Evolutionary conservation across 495 filamentous ascomycete species (phyloP).

Genomic region (Penicillium alfredii): DNA sequence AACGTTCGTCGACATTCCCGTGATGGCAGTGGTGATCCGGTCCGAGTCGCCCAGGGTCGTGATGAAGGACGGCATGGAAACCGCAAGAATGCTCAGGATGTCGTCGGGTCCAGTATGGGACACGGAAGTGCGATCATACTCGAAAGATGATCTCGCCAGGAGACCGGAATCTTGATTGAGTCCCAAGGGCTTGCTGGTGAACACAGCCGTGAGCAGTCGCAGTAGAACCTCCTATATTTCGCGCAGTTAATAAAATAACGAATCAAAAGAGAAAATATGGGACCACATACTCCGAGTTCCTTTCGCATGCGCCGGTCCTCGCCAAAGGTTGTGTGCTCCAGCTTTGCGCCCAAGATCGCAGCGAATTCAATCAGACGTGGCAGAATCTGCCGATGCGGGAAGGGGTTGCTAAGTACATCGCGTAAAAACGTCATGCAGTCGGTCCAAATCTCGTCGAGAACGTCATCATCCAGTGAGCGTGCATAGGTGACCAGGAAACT

Average conservation of each 20-base stretch:
- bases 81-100: constrained; percentile 70
- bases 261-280: neutral
- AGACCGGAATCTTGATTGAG: constrained; percentile 41
- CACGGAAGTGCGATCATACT: constrained; percentile 36
- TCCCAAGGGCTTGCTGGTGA: constrained; percentile 76
- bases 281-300: constrained; percentile 72
- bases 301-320: constrained; percentile 91
- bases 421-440: constrained; percentile 89
- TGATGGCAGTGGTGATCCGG: constrained; percentile 68
- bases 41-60: constrained; percentile 83
- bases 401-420: constrained; percentile 87
- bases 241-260: no score
- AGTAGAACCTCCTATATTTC: constrained; percentile 80
- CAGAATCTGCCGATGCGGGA: constrained; percentile 87
- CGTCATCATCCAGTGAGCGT: constrained; percentile 86
- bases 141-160: constrained; percentile 38
- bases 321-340: constrained; percentile 96
- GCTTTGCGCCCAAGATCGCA: constrained; percentile 82
- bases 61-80: constrained; percentile 75
- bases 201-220: constrained; percentile 80
- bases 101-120: constrained; percentile 56
- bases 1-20: constrained; percentile 74
- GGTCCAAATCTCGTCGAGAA: constrained; percentile 98
- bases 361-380: constrained; percentile 84
- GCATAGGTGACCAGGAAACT: constrained; percentile 87